Conservation (phyloP, 2,329 filamentous ascomycete genomes). For the Aureobasidium sp. region DNA sequence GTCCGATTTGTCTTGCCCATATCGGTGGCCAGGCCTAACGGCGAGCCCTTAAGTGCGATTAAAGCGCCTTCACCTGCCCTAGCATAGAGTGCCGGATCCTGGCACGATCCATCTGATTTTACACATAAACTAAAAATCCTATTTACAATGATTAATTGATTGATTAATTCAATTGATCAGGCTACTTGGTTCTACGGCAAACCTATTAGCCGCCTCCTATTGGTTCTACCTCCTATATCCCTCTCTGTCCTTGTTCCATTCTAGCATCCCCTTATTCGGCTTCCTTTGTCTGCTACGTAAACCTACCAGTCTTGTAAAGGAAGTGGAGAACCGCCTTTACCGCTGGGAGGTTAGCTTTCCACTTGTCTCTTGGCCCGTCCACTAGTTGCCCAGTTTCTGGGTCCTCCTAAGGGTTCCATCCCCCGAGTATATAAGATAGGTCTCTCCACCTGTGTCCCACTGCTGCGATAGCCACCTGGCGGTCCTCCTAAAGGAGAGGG, state of each 20-base stretch:
- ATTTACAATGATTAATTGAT: background rate
- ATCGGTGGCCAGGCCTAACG: no score
- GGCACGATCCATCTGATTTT: no score
- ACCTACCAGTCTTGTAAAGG: background rate
- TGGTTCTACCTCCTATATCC: background rate
- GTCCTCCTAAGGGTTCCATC: background rate
- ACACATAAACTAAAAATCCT: no score
- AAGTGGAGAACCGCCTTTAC: background rate
- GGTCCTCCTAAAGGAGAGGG: background rate
- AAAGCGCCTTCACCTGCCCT: no score
- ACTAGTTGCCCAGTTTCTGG: background rate
- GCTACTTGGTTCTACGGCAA: constrained; percentile 2
- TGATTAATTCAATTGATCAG: constrained; percentile 3
- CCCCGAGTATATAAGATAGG: background rate
- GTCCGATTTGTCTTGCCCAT: no score
- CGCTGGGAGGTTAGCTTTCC: background rate
- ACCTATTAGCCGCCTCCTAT: background rate
- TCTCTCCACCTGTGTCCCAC: background rate
- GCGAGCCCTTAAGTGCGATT: no score
- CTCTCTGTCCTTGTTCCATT: constrained; percentile 1
- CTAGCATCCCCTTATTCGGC: background rate
- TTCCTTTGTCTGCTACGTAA: background rate
- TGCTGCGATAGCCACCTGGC: background rate
- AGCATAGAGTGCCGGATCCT: no score
- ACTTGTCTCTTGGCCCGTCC: background rate